Evolutionary conservation across 208 protist species (phyloP).

Genomic region (Phytomonas sp.): DNA sequence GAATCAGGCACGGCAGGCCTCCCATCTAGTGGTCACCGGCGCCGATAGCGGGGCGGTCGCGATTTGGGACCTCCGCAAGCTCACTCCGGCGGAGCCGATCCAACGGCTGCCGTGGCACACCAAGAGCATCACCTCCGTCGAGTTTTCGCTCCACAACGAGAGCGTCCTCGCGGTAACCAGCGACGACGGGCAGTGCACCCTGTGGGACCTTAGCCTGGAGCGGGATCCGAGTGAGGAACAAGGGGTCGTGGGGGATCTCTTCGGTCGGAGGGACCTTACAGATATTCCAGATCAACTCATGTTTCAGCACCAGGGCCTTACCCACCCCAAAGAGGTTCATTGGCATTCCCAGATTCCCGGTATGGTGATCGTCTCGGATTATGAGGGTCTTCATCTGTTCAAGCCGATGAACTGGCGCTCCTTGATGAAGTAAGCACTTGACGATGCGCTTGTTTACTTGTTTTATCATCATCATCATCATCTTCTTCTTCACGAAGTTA

Average conservation of each 20-base stretch:
- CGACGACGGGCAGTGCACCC: slow-evolving; percentile 91
- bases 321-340: slow-evolving; percentile 96
- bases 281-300: slow-evolving; percentile 93
- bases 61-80: slow-evolving; percentile 96
- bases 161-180: slow-evolving; percentile 92
- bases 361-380: slow-evolving; percentile 93
- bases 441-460: too few relatives aligned
- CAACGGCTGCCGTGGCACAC: slow-evolving; percentile 91
- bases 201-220: slow-evolving; percentile 98
- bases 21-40: slow-evolving; percentile 95
- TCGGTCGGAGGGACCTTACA: slow-evolving; percentile 66
- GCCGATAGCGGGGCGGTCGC: slow-evolving; percentile 94
- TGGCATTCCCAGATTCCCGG: slow-evolving; percentile 97
- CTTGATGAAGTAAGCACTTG: slow-evolving; percentile 55
- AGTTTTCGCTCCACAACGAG: slow-evolving; percentile 95
- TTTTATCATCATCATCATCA: too few relatives aligned
- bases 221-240: slow-evolving; percentile 91
- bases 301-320: slow-evolving; percentile 96
- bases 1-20: slow-evolving; percentile 85
- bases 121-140: slow-evolving; percentile 92
- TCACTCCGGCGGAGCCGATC: slow-evolving; percentile 51
- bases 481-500: too few relatives aligned
- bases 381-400: slow-evolving; percentile 95
- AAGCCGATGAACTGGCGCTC: slow-evolving; percentile 93
- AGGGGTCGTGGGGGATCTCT: slow-evolving; percentile 70